phyloP scores from a whole-genome alignment of 148 eudicot species.

The Drosera capensis region DNA sequence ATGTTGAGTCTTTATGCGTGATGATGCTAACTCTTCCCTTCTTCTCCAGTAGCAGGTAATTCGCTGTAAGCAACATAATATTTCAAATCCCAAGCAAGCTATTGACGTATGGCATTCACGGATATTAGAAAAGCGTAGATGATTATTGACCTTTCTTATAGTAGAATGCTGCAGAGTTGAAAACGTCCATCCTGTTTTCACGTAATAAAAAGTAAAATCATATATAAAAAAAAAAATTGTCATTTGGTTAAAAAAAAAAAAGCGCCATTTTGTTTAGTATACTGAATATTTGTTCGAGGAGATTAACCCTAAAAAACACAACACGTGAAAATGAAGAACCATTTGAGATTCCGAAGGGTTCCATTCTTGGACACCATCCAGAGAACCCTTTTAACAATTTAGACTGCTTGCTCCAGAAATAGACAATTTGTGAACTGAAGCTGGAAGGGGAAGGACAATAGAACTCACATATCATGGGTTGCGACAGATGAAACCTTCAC shows the following conservation, averaged over 20 bases:
- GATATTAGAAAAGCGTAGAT: background rate
- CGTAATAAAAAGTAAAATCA: background rate
- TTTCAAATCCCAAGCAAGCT: background rate
- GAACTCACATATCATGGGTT: constrained; percentile 49
- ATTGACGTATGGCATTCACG: background rate
- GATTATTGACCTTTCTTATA: constrained; percentile 46
- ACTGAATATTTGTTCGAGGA: no score
- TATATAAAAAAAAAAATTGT: background rate
- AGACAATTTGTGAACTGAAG: background rate
- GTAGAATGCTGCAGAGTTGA: constrained; percentile 42
- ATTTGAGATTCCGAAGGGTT: no score
- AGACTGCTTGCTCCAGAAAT: background rate
- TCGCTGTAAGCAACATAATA: constrained; percentile 25
- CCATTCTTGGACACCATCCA: background rate
- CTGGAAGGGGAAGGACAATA: constrained; percentile 3
- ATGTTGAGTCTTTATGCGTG: constrained; percentile 64
- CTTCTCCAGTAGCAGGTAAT: constrained; percentile 52
- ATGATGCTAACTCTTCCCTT: constrained; percentile 42
- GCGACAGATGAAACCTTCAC: constrained; percentile 63
- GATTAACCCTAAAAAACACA: no score
- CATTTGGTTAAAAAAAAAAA: background rate
- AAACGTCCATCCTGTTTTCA: constrained; percentile 45
- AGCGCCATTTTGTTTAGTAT: background rate
- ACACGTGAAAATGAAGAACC: no score
- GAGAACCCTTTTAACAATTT: background rate